Base-by-base conservation (phyloP, 495 filamentous ascomycete genomes). In the Daldinia grandis region DNA sequence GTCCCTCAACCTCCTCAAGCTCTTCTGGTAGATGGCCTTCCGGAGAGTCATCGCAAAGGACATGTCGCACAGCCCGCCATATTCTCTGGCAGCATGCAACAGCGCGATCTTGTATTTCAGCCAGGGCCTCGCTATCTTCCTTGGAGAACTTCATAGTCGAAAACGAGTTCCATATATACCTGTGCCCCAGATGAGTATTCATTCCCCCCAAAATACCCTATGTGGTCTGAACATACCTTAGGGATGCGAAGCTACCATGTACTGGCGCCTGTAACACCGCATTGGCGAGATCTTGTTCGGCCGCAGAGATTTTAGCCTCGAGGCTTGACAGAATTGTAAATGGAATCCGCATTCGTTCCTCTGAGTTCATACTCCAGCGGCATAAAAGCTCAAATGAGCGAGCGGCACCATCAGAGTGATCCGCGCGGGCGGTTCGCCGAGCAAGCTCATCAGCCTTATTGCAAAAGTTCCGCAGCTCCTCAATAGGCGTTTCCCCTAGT, bases 11-110 rank as follows among this genome's bases (percentile, higher is more conserved):
- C 9, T 87, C 86, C 58, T 94, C 91, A 17, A 89, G 73, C 7
- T 92, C 89, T 68, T 92, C 87, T 1, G 92, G 91, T 1, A 92
- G 81, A 77, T 94, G 88, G 2, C 95, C 94, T 77, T 98, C 95
- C 0, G 95, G 95, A 10, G 94, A 94, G 72, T 97, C 95, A 68
- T 93, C 87, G 71, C 95, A 99, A 3, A 99, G 84, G 12, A 94
- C 85, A 51, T 88, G 83, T 70, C 86, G 88, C 4, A 96, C 91
- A 56, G 87, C 82, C 3, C 79, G 65, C 95, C 95, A 99, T 15
- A 97, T 87, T 10, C 80, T 82, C 33, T 82, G 75, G 67, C 91
- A 90, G 51, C 82, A 83, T 2, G 68, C 62, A 28, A 89, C 76
- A 8, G 93, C 86, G 10, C 86, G 86, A 2, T 76, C 70, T 66